phyloP scores from a whole-genome alignment of 2,329 filamentous ascomycete genomes.

The Laburnicola sp. region DNA sequence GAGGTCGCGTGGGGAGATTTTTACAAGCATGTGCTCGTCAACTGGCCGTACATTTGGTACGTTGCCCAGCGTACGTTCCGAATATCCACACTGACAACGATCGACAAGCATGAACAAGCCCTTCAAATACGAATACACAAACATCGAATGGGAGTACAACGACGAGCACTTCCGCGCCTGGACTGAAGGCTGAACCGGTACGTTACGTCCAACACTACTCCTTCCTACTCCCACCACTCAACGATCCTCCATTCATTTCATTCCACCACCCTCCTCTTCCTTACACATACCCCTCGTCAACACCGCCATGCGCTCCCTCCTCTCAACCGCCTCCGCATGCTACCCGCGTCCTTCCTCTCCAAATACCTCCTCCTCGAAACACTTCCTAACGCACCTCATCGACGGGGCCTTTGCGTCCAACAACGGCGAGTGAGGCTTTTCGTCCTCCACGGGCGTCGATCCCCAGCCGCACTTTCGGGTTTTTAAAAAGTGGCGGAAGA shows the following conservation, averaged over 20 bases:
- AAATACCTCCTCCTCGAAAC: conserved; percentile 57
- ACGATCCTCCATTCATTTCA: conserved; percentile 54
- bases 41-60: conserved; percentile 82
- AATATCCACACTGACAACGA: conserved; percentile 13
- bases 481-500: conserved; percentile 84
- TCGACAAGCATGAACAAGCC: conserved; percentile 67
- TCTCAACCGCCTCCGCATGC: conserved; percentile 56
- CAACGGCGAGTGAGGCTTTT: conserved; percentile 68
- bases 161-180: conserved; percentile 66
- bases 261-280: conserved; percentile 56
- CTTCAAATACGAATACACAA: conserved; percentile 81
- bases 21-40: conserved; percentile 67
- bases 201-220: too few species aligned
- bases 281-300: conserved; percentile 51
- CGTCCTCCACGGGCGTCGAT: conserved; percentile 72
- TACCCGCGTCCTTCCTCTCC: conserved; percentile 53
- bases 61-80: conserved; percentile 22
- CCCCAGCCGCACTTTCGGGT: conserved; percentile 89
- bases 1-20: conserved; percentile 59
- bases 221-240: conserved; percentile 56
- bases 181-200: conserved; percentile 47
- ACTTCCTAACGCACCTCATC: conserved; percentile 55
- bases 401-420: conserved; percentile 55
- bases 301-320: conserved; percentile 56
- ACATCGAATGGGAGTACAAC: conserved; percentile 73